Percentiles rank a stretch among this genome's conserved stretches.
Conservation (phyloP, 768 basidiomycete species). For the Cystobasidium tubakii region DNA sequence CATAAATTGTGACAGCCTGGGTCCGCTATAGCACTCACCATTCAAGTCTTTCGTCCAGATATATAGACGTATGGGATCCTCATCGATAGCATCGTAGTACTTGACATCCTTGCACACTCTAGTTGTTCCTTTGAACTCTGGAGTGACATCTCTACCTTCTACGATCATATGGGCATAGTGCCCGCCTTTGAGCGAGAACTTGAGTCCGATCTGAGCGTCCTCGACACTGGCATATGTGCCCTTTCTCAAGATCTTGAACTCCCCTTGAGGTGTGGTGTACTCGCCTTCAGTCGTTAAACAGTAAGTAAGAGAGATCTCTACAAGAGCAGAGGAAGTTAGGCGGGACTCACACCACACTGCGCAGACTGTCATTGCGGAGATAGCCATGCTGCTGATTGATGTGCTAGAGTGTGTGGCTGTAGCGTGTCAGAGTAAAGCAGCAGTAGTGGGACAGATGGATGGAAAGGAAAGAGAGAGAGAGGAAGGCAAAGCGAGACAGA, state of each 20-base stretch:
- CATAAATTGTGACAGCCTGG: not conserved
- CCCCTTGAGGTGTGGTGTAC: not conserved
- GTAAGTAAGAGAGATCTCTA: not conserved
- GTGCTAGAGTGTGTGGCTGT: not conserved
- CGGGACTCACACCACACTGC: not conserved
- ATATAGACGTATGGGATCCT: not conserved
- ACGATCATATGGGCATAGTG: not conserved
- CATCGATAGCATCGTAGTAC: not conserved
- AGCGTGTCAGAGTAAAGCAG: not conserved
- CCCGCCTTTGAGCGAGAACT: not conserved
- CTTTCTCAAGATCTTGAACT: not conserved
- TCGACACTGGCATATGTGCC: not conserved
- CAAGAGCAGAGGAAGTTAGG: not conserved
- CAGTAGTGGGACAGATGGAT: not conserved
- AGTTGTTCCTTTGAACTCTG: not conserved
- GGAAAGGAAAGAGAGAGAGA: slow-evolving; percentile 3
- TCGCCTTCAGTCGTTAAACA: not conserved
- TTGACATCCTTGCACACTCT: not conserved
- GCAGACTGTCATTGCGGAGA: not conserved
- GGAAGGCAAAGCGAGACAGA: not conserved
- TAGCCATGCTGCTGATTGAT: not conserved
- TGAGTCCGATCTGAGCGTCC: not conserved
- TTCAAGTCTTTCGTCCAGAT: not conserved
- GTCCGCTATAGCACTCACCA: not conserved
- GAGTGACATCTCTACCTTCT: not conserved